Percentiles rank a stretch among this genome's conserved stretches.
Conservation (phyloP, 768 basidiomycete genomes). For the Mycena galericulata region DNA sequence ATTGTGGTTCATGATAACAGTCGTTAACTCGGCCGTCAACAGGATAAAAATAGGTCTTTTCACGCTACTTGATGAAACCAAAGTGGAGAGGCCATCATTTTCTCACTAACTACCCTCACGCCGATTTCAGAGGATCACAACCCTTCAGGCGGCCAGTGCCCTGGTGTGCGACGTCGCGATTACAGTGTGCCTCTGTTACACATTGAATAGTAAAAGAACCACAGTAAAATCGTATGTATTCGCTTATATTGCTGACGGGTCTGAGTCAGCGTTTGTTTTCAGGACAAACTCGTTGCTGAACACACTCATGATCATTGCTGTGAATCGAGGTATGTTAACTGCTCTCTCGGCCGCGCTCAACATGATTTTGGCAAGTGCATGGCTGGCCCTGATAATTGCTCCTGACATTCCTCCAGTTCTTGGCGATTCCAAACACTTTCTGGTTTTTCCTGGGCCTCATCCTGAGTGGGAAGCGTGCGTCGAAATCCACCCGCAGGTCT, state of each 20-base stretch:
- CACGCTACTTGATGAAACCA: not conserved
- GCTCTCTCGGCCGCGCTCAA: constrained; percentile 34
- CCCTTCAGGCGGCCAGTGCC: constrained; percentile 29
- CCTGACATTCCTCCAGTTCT: constrained; percentile 30
- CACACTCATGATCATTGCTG: constrained; percentile 37
- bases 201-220: constrained; percentile 25
- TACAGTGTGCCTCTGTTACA: constrained; percentile 27
- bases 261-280: no score
- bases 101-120: not conserved
- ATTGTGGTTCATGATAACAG: no score
- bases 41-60: not conserved
- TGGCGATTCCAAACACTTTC: constrained; percentile 33
- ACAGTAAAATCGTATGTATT: constrained; percentile 6
- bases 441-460: constrained; percentile 40
- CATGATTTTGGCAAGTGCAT: constrained; percentile 33
- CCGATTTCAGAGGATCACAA: constrained; percentile 22
- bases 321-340: constrained; percentile 39
- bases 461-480: constrained; percentile 37
- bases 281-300: constrained; percentile 39
- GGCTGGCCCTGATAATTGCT: not conserved
- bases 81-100: not conserved
- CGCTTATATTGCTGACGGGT: no score
- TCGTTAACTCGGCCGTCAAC: no score
- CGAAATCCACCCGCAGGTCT: not conserved
- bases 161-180: constrained; percentile 36